Conservation (phyloP, 768 basidiomycete species). For the Kwoniella mangroviensis region DNA sequence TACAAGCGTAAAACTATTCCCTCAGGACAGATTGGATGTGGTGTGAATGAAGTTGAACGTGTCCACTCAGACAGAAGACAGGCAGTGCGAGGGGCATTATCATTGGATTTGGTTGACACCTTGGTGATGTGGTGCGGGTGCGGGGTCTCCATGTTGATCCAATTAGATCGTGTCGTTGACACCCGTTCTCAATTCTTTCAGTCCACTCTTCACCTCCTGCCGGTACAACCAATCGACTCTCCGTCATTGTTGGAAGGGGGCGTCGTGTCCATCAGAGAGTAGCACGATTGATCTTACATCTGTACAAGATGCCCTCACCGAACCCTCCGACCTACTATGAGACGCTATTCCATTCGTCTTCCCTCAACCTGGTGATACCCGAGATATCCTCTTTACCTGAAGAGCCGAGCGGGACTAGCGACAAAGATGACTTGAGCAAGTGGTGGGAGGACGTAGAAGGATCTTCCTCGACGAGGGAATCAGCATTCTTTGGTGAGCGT, state of each 20-base stretch:
- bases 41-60: too few relatives aligned
- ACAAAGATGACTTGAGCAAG: background rate
- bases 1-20: too few relatives aligned
- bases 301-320: slow-evolving; percentile 9
- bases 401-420: slow-evolving; percentile 4
- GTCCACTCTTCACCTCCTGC: background rate
- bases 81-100: too few relatives aligned
- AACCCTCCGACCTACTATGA: slow-evolving; percentile 25
- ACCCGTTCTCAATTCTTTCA: background rate
- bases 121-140: background rate
- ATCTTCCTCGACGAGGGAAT: slow-evolving; percentile 21
- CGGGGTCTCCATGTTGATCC: background rate
- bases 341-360: slow-evolving; percentile 35
- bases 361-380: slow-evolving; percentile 36
- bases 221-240: too few relatives aligned
- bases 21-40: too few relatives aligned
- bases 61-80: too few relatives aligned
- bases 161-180: too few relatives aligned
- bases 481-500: slow-evolving; percentile 41
- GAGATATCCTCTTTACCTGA: slow-evolving; percentile 22
- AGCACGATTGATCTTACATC: too few relatives aligned
- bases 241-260: too few relatives aligned
- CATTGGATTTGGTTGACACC: too few relatives aligned
- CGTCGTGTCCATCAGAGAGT: background rate
- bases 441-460: slow-evolving; percentile 36